A percentile compares a stretch with the other conserved stretches of the same genome.
Conservation (phyloP, 2,329 filamentous ascomycete genomes). For the Cytospora leucostoma region DNA sequence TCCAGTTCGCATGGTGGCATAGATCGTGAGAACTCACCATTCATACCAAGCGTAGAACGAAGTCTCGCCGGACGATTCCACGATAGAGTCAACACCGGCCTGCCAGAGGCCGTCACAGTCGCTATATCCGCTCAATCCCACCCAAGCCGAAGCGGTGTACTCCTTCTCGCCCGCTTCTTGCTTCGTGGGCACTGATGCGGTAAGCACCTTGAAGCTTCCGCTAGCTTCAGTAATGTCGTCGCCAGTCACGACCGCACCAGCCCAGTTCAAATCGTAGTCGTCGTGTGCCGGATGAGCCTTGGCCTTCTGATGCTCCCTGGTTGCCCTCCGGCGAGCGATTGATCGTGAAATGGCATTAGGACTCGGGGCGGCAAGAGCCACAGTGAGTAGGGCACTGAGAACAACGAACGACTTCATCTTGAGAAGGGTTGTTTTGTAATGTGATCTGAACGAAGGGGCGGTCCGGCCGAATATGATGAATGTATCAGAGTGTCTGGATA, state of each 20-base stretch:
- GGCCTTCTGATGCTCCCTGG: background rate
- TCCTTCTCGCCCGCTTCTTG: slow-evolving; percentile 36
- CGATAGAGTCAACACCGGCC: slow-evolving; percentile 57
- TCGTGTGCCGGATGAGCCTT: background rate
- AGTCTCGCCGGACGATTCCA: slow-evolving; percentile 42
- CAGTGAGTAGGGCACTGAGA: slow-evolving; percentile 12
- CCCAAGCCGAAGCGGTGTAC: slow-evolving; percentile 57
- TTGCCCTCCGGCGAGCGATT: slow-evolving; percentile 13
- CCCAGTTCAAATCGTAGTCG: slow-evolving; percentile 49
- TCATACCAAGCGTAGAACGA: slow-evolving; percentile 57
- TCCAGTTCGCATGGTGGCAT: background rate
- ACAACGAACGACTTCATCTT: slow-evolving; percentile 14
- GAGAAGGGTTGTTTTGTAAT: background rate
- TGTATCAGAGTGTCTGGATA: no score
- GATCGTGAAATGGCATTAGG: slow-evolving; percentile 58
- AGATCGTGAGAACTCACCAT: slow-evolving; percentile 33
- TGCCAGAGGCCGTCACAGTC: slow-evolving; percentile 52
- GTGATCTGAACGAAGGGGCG: no score
- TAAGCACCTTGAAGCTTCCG: slow-evolving; percentile 51
- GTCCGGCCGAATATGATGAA: no score
- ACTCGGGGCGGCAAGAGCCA: slow-evolving; percentile 45
- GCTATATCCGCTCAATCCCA: slow-evolving; percentile 54
- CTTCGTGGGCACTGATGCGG: slow-evolving; percentile 43
- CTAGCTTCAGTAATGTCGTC: slow-evolving; percentile 44
- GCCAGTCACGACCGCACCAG: slow-evolving; percentile 54